Base-by-base conservation (phyloP, 2,329 filamentous ascomycete species). In the Pyrenochaeta sp. region DNA sequence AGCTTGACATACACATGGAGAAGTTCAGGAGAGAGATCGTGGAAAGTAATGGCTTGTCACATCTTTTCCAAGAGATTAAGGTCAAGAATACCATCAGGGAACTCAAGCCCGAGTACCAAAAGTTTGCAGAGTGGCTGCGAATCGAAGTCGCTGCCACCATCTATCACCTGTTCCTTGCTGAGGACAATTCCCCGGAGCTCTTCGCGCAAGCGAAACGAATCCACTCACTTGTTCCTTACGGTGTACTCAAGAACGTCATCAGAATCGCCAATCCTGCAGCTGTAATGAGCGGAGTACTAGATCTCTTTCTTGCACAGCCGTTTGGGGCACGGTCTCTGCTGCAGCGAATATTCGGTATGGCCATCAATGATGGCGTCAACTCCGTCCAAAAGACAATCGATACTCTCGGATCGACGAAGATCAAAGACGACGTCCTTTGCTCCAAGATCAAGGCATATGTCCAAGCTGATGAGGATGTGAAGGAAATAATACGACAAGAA, bases 1-100 rank as follows among this genome's bases (percentile, higher is more conserved):
- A 98, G 72, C 84, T 99, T 50, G 95, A 99, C 77, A 91, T 96
- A 25, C 97, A 98, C 75, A 99, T 99, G 95, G 95, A 99, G 79
- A 85, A 86, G 59, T 90, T 90, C 75, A 82, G 88, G 46, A 80
- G 86, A 61, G 86, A 89, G 59, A 88, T 90, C 65, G 87, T 90
- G 25, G 88, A 90, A 75, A 83, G 81, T 80, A 96, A 97, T 76
- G 95, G 95, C 8, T 85, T 99, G 40, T 96, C 94, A 0, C 94
- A 91, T 75, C 85, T 99, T 0, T 98, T 99, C 78, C 86, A 90
- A 56, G 95, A 98, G 75, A 96, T 99, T 77, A 91, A 91, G 70
- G 89, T 93, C 54, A 98, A 98, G 81, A 85, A 91, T 58, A 92
- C 86, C 3, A 94, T 99, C 52, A 86, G 88, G 63, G 92, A 97